Evolutionary conservation across 495 filamentous ascomycete species (phyloP).

Genomic region (Talaromyces borbonicus): DNA sequence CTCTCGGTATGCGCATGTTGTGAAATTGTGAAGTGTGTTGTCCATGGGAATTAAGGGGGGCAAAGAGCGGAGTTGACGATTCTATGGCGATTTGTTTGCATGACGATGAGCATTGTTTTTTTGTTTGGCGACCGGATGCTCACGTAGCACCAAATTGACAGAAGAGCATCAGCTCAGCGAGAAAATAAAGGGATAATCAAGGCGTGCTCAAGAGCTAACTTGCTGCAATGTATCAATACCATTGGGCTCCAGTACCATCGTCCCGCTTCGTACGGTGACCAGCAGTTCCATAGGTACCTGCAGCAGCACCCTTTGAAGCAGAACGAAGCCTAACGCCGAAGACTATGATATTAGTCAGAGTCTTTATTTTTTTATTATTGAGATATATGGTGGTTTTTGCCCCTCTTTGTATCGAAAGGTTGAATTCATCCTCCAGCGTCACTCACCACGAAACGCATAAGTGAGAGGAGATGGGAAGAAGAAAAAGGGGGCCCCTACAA

Average conservation of each 20-base stretch:
- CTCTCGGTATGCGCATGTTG: constrained; percentile 6
- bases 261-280: constrained; percentile 70
- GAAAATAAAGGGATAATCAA: constrained; percentile 14
- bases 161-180: constrained; percentile 4
- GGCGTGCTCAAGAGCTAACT: constrained; percentile 18
- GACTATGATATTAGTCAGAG: constrained; percentile 81
- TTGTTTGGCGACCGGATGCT: too few species aligned
- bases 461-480: constrained; percentile 41
- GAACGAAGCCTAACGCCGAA: constrained; percentile 91
- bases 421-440: constrained; percentile 67
- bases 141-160: neutral
- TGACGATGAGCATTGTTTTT: constrained; percentile 5
- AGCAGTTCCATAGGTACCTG: constrained; percentile 52
- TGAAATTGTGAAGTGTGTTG: neutral
- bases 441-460: constrained; percentile 80
- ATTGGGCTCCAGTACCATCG: constrained; percentile 48
- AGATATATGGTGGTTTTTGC: too few species aligned
- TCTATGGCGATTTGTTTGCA: neutral
- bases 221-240: constrained; percentile 46
- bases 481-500: constrained; percentile 70
- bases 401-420: neutral
- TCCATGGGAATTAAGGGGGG: constrained; percentile 1
- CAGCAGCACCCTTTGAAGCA: constrained; percentile 77
- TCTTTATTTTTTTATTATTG: constrained; percentile 54
- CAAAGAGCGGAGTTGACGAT: neutral